Evolutionary conservation across 164 flowering plant species (phyloP).

Genomic region (Saururus chinensis): DNA sequence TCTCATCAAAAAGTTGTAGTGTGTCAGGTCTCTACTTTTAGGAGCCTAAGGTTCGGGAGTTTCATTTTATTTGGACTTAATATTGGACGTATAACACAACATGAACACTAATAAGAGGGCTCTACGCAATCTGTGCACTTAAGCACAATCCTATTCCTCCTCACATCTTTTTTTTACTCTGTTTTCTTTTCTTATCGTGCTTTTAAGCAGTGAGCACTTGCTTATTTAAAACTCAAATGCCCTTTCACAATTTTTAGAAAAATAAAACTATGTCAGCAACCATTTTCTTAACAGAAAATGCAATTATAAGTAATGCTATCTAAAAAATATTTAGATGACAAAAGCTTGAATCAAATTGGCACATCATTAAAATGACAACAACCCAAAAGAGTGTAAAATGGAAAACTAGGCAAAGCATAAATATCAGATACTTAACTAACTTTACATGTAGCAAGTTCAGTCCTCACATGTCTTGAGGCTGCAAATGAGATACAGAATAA

Average conservation of each 20-base stretch:
- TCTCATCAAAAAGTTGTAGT: too few species aligned
- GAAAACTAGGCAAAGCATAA: too few species aligned
- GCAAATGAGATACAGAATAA: conserved; percentile 18
- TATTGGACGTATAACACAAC: too few species aligned
- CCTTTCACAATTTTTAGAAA: neutral
- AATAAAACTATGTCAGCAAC: too few species aligned
- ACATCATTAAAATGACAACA: too few species aligned
- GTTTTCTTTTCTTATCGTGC: neutral
- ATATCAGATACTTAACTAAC: conserved; percentile 22
- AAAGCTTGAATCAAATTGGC: neutral
- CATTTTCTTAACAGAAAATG: neutral
- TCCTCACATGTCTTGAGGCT: conserved; percentile 84
- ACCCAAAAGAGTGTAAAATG: neutral
- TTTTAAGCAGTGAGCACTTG: neutral
- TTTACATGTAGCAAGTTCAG: conserved; percentile 61
- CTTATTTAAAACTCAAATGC: neutral
- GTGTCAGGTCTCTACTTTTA: too few species aligned
- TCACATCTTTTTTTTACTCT: neutral
- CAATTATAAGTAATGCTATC: neutral
- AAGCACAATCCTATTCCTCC: neutral
- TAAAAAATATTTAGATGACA: too few species aligned
- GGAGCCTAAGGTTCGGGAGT: too few species aligned
- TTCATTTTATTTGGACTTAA: too few species aligned
- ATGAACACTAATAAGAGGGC: too few species aligned
- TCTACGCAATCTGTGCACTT: too few species aligned